These are phyloP conservation scores for Trichothecium roseum DNA, from an alignment of 2,329 filamentous ascomycete species.

Conservation along the genomic window DNA sequence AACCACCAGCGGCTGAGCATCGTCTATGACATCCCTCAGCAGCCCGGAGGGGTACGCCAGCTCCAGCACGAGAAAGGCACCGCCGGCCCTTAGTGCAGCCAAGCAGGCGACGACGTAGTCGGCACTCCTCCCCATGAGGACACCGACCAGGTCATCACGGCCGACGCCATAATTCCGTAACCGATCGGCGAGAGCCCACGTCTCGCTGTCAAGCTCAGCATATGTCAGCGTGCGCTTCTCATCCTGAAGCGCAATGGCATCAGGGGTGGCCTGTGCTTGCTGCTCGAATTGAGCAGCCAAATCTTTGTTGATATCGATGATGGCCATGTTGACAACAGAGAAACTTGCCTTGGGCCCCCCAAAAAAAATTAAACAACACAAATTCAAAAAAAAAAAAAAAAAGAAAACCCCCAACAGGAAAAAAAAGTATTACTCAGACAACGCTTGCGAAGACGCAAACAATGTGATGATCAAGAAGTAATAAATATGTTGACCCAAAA, in stretches of 20 bases:
- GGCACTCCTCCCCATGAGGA: slow-evolving; percentile 64
- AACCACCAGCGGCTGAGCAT: slow-evolving; percentile 61
- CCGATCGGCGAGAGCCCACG: slow-evolving; percentile 51
- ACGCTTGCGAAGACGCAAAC: no score
- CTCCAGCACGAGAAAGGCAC: slow-evolving; percentile 72
- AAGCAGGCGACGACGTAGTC: slow-evolving; percentile 73
- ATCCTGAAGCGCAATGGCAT: slow-evolving; percentile 64
- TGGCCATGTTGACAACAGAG: slow-evolving; percentile 36
- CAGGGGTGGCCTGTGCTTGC: slow-evolving; percentile 58
- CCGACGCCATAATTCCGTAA: slow-evolving; percentile 59
- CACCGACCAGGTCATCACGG: slow-evolving; percentile 64
- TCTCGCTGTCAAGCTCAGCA: slow-evolving; percentile 57
- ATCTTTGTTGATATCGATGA: slow-evolving; percentile 63
- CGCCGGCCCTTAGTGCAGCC: slow-evolving; percentile 67
- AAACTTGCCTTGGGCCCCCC: no score
- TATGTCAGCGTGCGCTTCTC: slow-evolving; percentile 59
- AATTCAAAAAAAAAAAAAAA: no score
- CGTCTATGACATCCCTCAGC: slow-evolving; percentile 65
- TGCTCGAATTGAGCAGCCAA: slow-evolving; percentile 59
- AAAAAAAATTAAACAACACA: no score
- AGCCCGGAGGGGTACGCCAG: slow-evolving; percentile 67
- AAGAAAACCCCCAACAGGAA: no score
- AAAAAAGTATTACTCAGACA: no score
- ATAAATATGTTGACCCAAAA: no score
- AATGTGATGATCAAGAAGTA: no score